Percentiles rank a stretch among this genome's conserved stretches.
phyloP scores from a whole-genome alignment of 139 green algal species.

The Chlamydomonas schloesseri region DNA sequence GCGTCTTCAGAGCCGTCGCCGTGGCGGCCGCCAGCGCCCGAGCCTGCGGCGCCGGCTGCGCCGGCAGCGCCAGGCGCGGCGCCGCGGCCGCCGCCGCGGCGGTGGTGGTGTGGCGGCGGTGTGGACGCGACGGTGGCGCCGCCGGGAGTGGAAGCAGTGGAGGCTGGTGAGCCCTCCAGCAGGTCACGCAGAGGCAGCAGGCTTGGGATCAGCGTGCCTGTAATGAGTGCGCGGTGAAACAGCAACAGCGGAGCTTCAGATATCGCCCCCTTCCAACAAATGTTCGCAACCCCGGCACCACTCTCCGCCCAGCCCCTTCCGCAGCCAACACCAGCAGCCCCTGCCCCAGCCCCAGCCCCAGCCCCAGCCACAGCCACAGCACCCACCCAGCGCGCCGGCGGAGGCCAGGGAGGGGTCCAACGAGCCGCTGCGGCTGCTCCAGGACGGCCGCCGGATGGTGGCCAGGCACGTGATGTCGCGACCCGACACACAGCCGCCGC shows the following conservation, averaged over 20 bases:
- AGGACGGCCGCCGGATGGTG: constrained; percentile 33
- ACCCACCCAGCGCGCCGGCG: neutral
- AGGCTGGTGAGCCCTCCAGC: constrained; percentile 10
- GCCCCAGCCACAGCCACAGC: no score
- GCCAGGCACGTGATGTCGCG: constrained; percentile 35
- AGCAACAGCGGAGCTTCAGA: no score
- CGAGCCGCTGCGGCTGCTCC: constrained; percentile 12
- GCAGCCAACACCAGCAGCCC: neutral
- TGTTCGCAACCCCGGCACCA: neutral
- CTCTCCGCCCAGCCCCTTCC: neutral
- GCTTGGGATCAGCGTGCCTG: constrained; percentile 1
- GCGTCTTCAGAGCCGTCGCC: no score
- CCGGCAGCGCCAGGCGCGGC: no score
- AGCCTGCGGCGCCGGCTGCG: neutral
- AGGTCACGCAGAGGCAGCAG: constrained; percentile 2
- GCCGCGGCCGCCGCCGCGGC: no score
- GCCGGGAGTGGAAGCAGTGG: constrained; percentile 12
- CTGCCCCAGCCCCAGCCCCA: neutral
- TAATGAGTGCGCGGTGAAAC: no score
- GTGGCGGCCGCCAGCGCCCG: no score
- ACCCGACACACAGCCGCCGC: neutral
- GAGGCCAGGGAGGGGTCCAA: constrained; percentile 27
- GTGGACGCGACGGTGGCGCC: neutral
- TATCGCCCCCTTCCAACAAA: no score
- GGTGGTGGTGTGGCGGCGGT: neutral